phyloP scores from a whole-genome alignment of 1,284 basidiomycete species.

The Cutaneotrichosporon sp. region DNA sequence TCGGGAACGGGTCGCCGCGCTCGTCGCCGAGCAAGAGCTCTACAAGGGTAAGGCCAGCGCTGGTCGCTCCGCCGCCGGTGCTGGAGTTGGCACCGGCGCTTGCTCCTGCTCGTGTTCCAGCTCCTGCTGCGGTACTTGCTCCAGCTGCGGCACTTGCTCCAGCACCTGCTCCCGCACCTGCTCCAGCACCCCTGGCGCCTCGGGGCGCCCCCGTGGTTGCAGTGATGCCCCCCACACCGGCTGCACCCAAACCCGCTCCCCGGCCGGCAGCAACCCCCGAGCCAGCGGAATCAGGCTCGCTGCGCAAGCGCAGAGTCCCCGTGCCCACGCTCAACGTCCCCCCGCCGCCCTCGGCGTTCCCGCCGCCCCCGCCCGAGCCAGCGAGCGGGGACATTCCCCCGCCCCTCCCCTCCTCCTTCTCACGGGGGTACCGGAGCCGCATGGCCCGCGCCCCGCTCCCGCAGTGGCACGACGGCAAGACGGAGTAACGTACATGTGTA shows the following conservation, averaged over 20 bases:
- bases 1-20: neutral
- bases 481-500: neutral
- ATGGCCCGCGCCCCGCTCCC: neutral
- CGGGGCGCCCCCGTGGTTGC: too few relatives aligned
- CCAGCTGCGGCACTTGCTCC: neutral
- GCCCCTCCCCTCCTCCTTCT: neutral
- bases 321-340: neutral
- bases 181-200: neutral
- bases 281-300: neutral
- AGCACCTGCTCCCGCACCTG: neutral
- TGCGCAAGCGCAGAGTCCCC: constrained; percentile 2
- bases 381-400: neutral
- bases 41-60: neutral
- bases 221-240: too few relatives aligned
- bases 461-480: neutral
- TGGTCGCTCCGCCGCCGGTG: neutral
- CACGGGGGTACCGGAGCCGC: neutral
- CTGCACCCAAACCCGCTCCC: too few relatives aligned
- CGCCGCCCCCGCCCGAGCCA: neutral
- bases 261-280: neutral
- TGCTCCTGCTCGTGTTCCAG: too few relatives aligned
- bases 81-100: neutral
- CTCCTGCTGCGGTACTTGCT: too few relatives aligned
- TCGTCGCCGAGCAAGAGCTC: neutral
- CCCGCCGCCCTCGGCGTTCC: neutral